Evolutionary conservation across 257 asterid species (phyloP), one percentile per base, ranked within the genome.

Genomic region (Ocimum tenuiflorum): DNA sequence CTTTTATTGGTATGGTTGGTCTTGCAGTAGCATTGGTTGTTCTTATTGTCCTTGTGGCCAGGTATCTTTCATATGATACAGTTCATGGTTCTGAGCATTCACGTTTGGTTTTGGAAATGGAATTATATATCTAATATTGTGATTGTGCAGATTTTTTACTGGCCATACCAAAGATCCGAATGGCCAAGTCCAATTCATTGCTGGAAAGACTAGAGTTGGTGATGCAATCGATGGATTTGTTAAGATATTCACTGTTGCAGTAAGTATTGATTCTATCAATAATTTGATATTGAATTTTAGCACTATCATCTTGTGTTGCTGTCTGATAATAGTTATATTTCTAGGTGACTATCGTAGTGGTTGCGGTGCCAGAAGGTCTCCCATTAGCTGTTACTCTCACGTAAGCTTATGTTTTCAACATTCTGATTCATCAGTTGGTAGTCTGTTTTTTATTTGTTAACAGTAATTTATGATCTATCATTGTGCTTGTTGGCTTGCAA

Each of bases 281-380:
- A 11, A 24, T 17, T 15, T 63, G 46, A 52, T 56, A 20, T 50
- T 48, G 6, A n/a, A n/a, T 38, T 22, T 43, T 51, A 8, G 31
- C 4, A 27, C 31, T 46, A 42, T 36, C 60, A 52, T 69, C 65
- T 65, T 68, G 67, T 65, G 18, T 33, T 67, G 36, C 60, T 60
- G 57, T 36, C 60, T 63, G 27, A 70, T 58, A 10, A 35, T n/a
- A 45, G 8, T 43, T 35, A 53, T 61, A 70, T 52, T 55, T 75
- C 55, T 66, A 92, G 99, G 99, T 92, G 57, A 86, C 96, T 43
- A 89, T 89, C 63, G 97, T 92, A 43, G 95, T 92, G 42, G 97
- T 89, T 75, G 99, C 99, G 0, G 97, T 89, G 57, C 99, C 97
- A 14, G 96, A 92, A 83, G 99, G 97, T 31, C 96, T 92, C 76